phyloP scores from a whole-genome alignment of 2,329 filamentous ascomycete genomes.

The Emericellopsis cladophorae region DNA sequence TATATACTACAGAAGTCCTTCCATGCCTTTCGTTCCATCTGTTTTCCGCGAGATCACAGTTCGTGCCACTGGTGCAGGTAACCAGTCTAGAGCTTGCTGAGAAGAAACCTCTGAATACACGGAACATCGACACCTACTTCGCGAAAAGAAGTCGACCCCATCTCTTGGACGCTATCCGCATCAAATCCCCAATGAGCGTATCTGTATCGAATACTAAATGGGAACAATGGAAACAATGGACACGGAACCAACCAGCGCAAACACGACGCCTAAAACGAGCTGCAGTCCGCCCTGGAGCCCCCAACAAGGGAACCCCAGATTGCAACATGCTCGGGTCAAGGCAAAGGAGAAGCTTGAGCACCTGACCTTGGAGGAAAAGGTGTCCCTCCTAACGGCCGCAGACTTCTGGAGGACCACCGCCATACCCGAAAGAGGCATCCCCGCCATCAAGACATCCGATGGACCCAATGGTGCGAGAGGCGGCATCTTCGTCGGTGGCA shows the following conservation, averaged over 20 bases:
- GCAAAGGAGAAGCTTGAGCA: constrained; percentile 36
- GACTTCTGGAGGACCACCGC: constrained; percentile 61
- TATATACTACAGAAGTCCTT: too few relatives aligned
- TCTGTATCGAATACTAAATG: not conserved
- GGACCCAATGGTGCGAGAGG: constrained; percentile 60
- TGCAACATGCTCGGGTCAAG: constrained; percentile 24
- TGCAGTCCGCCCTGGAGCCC: constrained; percentile 33
- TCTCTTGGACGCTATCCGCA: too few relatives aligned
- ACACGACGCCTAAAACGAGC: constrained; percentile 36
- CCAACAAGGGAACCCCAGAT: constrained; percentile 17
- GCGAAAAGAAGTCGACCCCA: too few relatives aligned
- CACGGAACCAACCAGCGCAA: constrained; percentile 16
- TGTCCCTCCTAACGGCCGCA: constrained; percentile 45
- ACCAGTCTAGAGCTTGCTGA: too few relatives aligned
- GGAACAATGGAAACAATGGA: constrained; percentile 12
- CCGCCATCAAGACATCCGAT: constrained; percentile 54
- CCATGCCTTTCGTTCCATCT: too few relatives aligned
- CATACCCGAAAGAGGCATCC: constrained; percentile 49
- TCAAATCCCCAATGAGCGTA: not conserved
- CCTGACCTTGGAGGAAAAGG: constrained; percentile 46
- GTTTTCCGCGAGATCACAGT: too few relatives aligned
- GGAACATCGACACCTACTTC: too few relatives aligned
- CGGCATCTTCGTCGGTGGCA: constrained; percentile 55
- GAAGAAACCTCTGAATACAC: too few relatives aligned
- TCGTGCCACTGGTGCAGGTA: too few relatives aligned